Evolutionary conservation across 495 filamentous ascomycete genomes (phyloP).

Genomic region (Echria macrotheca): DNA sequence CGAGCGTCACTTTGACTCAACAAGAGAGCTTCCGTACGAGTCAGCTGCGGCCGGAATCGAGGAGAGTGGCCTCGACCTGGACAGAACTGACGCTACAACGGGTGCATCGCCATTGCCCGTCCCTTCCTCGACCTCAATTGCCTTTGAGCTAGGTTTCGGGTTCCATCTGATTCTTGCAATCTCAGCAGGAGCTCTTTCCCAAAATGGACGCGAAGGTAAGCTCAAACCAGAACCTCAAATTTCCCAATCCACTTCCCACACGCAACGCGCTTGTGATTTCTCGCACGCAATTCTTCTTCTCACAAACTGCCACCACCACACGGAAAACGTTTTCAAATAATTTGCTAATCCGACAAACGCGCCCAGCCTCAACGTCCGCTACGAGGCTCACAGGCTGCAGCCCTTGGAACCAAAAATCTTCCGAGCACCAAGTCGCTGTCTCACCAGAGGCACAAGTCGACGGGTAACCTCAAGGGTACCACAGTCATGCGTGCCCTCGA

Average conservation of each 20-base stretch:
- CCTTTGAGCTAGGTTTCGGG: too few relatives aligned
- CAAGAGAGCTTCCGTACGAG: too few relatives aligned
- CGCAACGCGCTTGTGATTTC: not conserved
- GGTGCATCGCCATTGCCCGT: too few relatives aligned
- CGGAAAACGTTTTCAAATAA: too few relatives aligned
- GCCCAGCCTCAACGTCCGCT: slow-evolving; percentile 68
- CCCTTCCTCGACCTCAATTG: too few relatives aligned
- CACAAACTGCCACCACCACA: too few relatives aligned
- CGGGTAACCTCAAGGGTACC: slow-evolving; percentile 57
- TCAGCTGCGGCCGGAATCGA: too few relatives aligned
- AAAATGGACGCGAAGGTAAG: slow-evolving; percentile 38
- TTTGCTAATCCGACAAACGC: slow-evolving; percentile 10
- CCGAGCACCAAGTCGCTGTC: slow-evolving; percentile 54
- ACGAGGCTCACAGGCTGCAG: slow-evolving; percentile 54
- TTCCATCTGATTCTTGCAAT: too few relatives aligned
- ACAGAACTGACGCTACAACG: too few relatives aligned
- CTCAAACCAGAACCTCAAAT: slow-evolving; percentile 1
- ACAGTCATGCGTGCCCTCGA: slow-evolving; percentile 55
- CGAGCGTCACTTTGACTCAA: not conserved
- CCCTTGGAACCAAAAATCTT: slow-evolving; percentile 65
- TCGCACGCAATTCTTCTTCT: not conserved
- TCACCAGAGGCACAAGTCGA: slow-evolving; percentile 80
- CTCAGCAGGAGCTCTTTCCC: slow-evolving; percentile 4
- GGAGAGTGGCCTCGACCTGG: too few relatives aligned
- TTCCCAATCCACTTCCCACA: slow-evolving; percentile 6